These are phyloP conservation scores for Filosporella fistucella DNA, from an alignment of 495 filamentous ascomycete genomes.

Conservation along the genomic window DNA sequence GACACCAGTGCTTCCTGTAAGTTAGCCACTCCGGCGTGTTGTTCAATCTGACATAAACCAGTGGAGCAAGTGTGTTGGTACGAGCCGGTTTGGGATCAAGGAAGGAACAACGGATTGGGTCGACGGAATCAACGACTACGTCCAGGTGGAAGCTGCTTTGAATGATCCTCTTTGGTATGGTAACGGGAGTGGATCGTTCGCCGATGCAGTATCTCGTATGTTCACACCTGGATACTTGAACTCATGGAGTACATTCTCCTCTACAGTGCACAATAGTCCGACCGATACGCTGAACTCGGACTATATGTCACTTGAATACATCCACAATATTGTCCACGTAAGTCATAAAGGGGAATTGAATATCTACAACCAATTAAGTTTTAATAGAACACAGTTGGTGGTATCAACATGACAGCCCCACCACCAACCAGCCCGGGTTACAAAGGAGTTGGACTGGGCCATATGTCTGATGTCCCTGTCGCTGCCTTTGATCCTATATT, in stretches of 20 bases:
- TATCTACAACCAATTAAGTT: not conserved
- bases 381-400: not conserved
- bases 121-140: not conserved
- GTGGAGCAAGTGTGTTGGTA: constrained; percentile 1
- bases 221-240: not conserved
- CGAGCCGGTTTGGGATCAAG: not conserved
- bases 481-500: constrained; percentile 37
- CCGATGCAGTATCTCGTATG: not conserved
- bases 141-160: not conserved
- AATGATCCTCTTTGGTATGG: not conserved
- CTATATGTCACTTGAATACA: not conserved
- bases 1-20: not conserved
- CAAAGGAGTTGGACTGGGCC: constrained; percentile 3
- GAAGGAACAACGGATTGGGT: not conserved
- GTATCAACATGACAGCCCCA: not conserved
- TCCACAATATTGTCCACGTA: not conserved
- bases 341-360: not conserved
- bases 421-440: not conserved
- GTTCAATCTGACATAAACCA: not conserved
- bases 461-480: constrained; percentile 27
- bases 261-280: not conserved
- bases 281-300: not conserved
- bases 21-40: not conserved
- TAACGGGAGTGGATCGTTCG: not conserved
- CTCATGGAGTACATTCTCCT: not conserved